Base-by-base conservation (phyloP, 768 basidiomycete species). In the Amanita molliuscula region DNA sequence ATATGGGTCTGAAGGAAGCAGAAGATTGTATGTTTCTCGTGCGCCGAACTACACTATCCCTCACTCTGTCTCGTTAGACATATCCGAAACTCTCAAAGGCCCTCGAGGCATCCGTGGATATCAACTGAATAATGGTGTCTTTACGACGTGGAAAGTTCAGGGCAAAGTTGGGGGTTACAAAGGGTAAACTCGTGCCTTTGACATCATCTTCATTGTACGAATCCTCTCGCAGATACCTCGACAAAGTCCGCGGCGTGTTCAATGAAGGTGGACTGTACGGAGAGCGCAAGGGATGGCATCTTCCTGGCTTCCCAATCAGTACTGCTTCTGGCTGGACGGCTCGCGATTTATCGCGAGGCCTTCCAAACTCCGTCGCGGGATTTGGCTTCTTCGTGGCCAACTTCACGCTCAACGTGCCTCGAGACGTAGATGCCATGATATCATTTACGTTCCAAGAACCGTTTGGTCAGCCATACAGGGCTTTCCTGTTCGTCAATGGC, bases 331-430 rank as follows among this genome's bases (percentile, higher is more conserved):
- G 62, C 1, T 91, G 88, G 87, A 58, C 61, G 1, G 48, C 63
- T 6, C 76, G 84, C 46, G 70, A 80, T 21, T 69, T 87, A 10
- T 66, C 74, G 2, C 57, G 69, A 18, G 84, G 86, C 4, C 69
- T 88, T 18, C 83, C 83, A 0, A 61, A 67, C 36, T 66, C 67
- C 6, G 53, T 62, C 13, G 77, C 88, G 4, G 89, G 89, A 13
- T 75, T 89, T 21, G 89, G 88, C 6, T 90, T 91, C 68, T 91
- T 89, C 60, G 74, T 84, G 18, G 81, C 87, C 5, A 83, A 78
- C 0, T 86, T 92, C 62, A 66, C 77, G 11, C 65, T 91, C 34
- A 58, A 74, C 38, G 69, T 90, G 26, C 77, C 82, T 0, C 54
- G 61, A 9, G 78, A 72, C 18, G 63, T 77, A n/a, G 89, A 91